Conservation (phyloP, 768 basidiomycete species). For the Lactarius trivialis region DNA sequence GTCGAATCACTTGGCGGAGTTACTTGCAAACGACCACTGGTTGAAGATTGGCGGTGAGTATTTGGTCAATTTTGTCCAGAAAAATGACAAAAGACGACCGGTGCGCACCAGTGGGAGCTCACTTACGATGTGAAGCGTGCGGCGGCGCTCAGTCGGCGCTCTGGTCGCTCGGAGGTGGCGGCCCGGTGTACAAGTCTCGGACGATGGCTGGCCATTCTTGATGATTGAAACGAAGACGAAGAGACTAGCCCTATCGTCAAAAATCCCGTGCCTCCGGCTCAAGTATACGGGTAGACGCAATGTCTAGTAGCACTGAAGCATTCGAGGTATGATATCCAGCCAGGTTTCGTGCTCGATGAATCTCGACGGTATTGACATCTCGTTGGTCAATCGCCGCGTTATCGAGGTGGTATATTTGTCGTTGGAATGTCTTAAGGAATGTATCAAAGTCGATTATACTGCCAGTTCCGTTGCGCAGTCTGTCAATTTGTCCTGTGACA, state of each 20-base stretch:
- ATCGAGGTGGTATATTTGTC: slow-evolving; percentile 88
- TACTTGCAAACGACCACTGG: too few relatives aligned
- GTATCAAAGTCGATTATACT: slow-evolving; percentile 79
- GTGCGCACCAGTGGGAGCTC: too few relatives aligned
- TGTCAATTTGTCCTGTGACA: slow-evolving; percentile 74
- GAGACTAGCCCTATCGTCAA: slow-evolving; percentile 82
- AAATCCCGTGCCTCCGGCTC: slow-evolving; percentile 45
- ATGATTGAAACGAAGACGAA: slow-evolving; percentile 80
- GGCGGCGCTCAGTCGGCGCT: too few relatives aligned
- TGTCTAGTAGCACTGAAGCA: slow-evolving; percentile 60
- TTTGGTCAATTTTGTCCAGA: too few relatives aligned
- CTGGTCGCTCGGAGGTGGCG: too few relatives aligned
- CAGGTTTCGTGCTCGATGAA: slow-evolving; percentile 61
- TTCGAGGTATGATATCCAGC: slow-evolving; percentile 80
- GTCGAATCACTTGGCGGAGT: too few relatives aligned
- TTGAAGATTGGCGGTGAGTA: too few relatives aligned
- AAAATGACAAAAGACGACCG: too few relatives aligned
- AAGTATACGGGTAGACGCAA: slow-evolving; percentile 58
- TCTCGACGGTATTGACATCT: slow-evolving; percentile 87
- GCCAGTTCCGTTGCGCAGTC: slow-evolving; percentile 75
- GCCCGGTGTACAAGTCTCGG: too few relatives aligned
- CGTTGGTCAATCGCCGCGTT: slow-evolving; percentile 80
- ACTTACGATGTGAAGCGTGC: too few relatives aligned
- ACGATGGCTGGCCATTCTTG: too few relatives aligned
- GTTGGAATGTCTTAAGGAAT: slow-evolving; percentile 64